Conservation (phyloP, 371 early-diverging fungal genomes). For the Mucor lusitanicus region DNA sequence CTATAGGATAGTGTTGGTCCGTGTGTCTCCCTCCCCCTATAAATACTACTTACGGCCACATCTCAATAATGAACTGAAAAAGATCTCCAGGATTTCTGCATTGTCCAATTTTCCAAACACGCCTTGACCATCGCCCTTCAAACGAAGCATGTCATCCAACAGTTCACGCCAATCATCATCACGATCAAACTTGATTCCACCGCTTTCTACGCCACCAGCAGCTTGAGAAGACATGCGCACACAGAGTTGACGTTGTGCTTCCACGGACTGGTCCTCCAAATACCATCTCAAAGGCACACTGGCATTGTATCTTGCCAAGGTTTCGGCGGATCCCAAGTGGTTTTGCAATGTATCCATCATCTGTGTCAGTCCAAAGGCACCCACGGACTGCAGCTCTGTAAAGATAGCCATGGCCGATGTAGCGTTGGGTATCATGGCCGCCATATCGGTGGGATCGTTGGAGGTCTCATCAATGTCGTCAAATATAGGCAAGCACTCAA, state of each 20-base stretch:
- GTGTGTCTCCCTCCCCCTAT: neutral
- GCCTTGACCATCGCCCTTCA: conserved; percentile 51
- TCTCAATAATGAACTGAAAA: conserved; percentile 65
- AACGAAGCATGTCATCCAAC: conserved; percentile 68
- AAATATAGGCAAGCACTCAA: conserved; percentile 69
- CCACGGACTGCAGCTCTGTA: conserved; percentile 49
- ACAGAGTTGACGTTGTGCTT: conserved; percentile 60
- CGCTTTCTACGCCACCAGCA: conserved; percentile 58
- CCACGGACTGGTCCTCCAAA: conserved; percentile 45
- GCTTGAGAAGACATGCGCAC: conserved; percentile 68
- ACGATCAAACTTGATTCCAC: conserved; percentile 57
- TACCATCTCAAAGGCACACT: conserved; percentile 65
- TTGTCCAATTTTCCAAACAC: conserved; percentile 57
- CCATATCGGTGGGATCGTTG: conserved; percentile 27
- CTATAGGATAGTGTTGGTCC: conserved; percentile 25
- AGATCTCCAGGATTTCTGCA: conserved; percentile 69
- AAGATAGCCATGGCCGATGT: conserved; percentile 36
- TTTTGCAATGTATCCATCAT: conserved; percentile 67
- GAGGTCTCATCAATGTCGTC: conserved; percentile 34
- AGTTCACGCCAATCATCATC: conserved; percentile 76
- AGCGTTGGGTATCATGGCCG: conserved; percentile 13
- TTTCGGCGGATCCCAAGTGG: conserved; percentile 68
- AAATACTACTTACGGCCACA: conserved; percentile 63
- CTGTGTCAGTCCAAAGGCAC: conserved; percentile 49
- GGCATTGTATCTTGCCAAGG: conserved; percentile 64